Conservation (phyloP, 768 basidiomycete genomes). For the Hericium alpestre region DNA sequence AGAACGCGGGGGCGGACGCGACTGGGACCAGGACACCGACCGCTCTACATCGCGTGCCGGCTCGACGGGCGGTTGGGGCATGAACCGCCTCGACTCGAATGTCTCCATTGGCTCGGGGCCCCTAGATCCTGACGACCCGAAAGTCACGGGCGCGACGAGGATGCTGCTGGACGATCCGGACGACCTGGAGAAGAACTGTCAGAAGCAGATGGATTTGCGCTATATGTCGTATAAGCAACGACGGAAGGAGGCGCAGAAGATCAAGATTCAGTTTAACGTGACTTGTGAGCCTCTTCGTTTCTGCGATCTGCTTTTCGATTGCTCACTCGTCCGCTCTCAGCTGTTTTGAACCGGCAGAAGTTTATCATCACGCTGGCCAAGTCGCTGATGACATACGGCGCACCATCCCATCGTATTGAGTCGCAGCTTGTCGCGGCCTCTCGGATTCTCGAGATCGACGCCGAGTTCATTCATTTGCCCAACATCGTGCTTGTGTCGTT, state of each 20-base stretch:
- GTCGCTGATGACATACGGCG: slow-evolving; percentile 82
- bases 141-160: slow-evolving; percentile 44
- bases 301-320: not conserved
- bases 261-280: slow-evolving; percentile 60
- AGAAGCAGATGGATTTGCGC: slow-evolving; percentile 24
- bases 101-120: not conserved
- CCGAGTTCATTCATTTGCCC: slow-evolving; percentile 79
- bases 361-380: slow-evolving; percentile 80
- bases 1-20: not conserved
- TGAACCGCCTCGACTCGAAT: not conserved
- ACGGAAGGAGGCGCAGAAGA: slow-evolving; percentile 48
- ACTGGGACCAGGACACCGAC: not conserved
- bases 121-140: slow-evolving; percentile 58
- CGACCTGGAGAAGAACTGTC: slow-evolving; percentile 44
- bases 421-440: slow-evolving; percentile 82
- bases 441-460: slow-evolving; percentile 80
- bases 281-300: slow-evolving; percentile 35
- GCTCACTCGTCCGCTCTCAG: slow-evolving; percentile 24
- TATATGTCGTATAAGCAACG: slow-evolving; percentile 55
- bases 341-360: slow-evolving; percentile 68
- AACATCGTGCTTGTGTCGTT: slow-evolving; percentile 76
- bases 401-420: slow-evolving; percentile 87
- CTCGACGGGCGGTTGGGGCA: not conserved
- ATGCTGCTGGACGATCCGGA: slow-evolving; percentile 42
- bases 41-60: not conserved